Evolutionary conservation across 2,329 filamentous ascomycete species (phyloP).

Genomic region (Hyphodiscus sp.): DNA sequence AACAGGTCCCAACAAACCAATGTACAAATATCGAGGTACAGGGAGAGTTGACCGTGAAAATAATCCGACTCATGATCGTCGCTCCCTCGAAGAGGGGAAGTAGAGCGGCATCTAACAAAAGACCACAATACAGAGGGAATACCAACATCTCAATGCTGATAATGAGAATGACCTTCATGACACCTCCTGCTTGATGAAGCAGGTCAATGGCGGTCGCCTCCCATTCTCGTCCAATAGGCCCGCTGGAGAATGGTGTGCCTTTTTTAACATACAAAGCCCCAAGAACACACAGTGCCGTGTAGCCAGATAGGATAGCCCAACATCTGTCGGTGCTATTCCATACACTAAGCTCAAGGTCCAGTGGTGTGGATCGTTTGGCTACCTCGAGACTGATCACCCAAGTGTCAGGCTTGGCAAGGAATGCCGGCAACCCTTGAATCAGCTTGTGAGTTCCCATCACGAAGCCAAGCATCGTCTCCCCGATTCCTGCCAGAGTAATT

Average conservation of each 20-base stretch:
- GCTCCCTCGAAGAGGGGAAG: slow-evolving; percentile 82
- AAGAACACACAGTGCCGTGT: slow-evolving; percentile 65
- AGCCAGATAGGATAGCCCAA: slow-evolving; percentile 74
- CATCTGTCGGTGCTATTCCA: slow-evolving; percentile 62
- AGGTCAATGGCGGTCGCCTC: slow-evolving; percentile 77
- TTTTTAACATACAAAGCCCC: slow-evolving; percentile 75
- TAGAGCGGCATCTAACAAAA: slow-evolving; percentile 81
- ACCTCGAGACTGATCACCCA: slow-evolving; percentile 54
- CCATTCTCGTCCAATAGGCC: slow-evolving; percentile 50
- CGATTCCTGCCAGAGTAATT: slow-evolving; percentile 16
- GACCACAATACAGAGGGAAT: slow-evolving; percentile 91
- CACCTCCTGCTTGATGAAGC: slow-evolving; percentile 87
- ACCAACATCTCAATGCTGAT: slow-evolving; percentile 99
- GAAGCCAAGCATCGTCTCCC: slow-evolving; percentile 1
- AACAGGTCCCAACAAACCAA: slow-evolving; percentile 97
- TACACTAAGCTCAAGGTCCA: slow-evolving; percentile 53
- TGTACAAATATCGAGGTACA: slow-evolving; percentile 93
- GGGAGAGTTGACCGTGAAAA: slow-evolving; percentile 73
- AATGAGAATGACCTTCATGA: slow-evolving; percentile 95
- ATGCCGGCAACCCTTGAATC: slow-evolving; percentile 30
- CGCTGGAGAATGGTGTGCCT: slow-evolving; percentile 59
- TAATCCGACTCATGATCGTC: slow-evolving; percentile 67
- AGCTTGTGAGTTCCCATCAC: slow-evolving; percentile 8
- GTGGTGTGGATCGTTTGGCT: slow-evolving; percentile 30
- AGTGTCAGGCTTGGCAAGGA: slow-evolving; percentile 41